Percentiles rank a stretch among this genome's conserved stretches.
phyloP scores from a whole-genome alignment of 108 stramenopile genomes.

The Nitzschia sp. region DNA sequence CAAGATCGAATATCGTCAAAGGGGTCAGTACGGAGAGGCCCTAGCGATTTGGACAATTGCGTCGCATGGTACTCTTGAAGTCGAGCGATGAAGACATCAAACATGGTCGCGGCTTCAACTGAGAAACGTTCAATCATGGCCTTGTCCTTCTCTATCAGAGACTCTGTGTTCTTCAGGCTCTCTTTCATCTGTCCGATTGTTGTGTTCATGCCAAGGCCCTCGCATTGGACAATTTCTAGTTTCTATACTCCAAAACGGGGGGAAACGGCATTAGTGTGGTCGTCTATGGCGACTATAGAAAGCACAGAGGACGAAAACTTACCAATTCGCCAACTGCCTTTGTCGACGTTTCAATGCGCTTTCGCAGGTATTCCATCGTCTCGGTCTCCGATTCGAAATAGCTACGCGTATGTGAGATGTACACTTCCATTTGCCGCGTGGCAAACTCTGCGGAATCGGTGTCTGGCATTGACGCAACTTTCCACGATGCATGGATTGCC shows the following conservation, averaged over 20 bases:
- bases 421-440: conserved; percentile 31
- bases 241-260: conserved; percentile 1
- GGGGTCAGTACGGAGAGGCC: not conserved
- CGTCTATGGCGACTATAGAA: not conserved
- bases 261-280: not conserved
- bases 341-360: conserved; percentile 1
- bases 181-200: conserved; percentile 32
- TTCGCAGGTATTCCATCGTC: not conserved
- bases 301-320: too few species aligned
- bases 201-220: conserved; percentile 31
- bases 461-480: not conserved
- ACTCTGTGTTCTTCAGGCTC: conserved; percentile 8
- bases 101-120: conserved; percentile 11
- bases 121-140: conserved; percentile 1
- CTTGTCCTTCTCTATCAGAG: not conserved
- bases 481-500: conserved; percentile 6
- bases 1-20: conserved; percentile 12
- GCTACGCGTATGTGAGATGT: conserved; percentile 11
- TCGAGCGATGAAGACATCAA: conserved; percentile 13
- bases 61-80: conserved; percentile 18
- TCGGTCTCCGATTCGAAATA: conserved; percentile 36
- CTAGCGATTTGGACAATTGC: not conserved
- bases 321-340: conserved; percentile 20
- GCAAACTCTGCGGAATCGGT: conserved; percentile 4
- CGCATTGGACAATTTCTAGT: conserved; percentile 19